Evolutionary conservation across 2,329 filamentous ascomycete genomes (phyloP).

Genomic region (Clathrospora elynae): DNA sequence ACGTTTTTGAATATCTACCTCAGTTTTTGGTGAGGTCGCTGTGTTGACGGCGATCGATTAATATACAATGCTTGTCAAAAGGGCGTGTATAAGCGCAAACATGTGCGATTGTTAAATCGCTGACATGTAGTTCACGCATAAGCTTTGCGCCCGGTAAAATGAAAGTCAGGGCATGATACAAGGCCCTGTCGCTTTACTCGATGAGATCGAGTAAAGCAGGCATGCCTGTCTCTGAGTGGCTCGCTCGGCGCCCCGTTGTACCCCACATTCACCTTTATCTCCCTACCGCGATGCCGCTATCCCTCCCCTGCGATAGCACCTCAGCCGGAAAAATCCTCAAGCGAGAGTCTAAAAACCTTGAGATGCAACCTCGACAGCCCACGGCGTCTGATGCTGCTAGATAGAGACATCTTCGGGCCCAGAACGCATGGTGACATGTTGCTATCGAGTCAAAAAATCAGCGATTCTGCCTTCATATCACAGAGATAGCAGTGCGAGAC

Average conservation of each 20-base stretch:
- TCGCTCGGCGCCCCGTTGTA: constrained; percentile 11
- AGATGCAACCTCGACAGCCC: constrained; percentile 18
- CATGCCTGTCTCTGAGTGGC: constrained; percentile 22
- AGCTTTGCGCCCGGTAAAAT: constrained; percentile 8
- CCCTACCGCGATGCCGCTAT: constrained; percentile 12
- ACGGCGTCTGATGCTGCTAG: constrained; percentile 16
- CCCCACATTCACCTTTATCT: constrained; percentile 38
- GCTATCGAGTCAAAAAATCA: constrained; percentile 38
- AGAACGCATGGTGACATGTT: constrained; percentile 30
- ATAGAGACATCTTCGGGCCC: constrained; percentile 27
- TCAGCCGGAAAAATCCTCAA: constrained; percentile 11
- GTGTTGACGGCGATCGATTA: too few species aligned
- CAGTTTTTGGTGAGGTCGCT: too few species aligned
- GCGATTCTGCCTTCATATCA: constrained; percentile 17
- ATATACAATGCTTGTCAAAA: too few species aligned
- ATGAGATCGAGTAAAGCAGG: constrained; percentile 37
- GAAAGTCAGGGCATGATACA: constrained; percentile 20
- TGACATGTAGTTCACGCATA: constrained; percentile 3
- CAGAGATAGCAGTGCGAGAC: constrained; percentile 15
- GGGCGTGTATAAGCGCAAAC: constrained; percentile 3
- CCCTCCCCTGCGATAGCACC: constrained; percentile 9
- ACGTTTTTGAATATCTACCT: background rate
- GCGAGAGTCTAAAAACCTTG: constrained; percentile 16
- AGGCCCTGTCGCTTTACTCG: constrained; percentile 30
- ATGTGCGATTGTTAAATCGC: constrained; percentile 1